phyloP scores from a whole-genome alignment of 2,329 filamentous ascomycete species.

The Atkinsonella texensis region DNA sequence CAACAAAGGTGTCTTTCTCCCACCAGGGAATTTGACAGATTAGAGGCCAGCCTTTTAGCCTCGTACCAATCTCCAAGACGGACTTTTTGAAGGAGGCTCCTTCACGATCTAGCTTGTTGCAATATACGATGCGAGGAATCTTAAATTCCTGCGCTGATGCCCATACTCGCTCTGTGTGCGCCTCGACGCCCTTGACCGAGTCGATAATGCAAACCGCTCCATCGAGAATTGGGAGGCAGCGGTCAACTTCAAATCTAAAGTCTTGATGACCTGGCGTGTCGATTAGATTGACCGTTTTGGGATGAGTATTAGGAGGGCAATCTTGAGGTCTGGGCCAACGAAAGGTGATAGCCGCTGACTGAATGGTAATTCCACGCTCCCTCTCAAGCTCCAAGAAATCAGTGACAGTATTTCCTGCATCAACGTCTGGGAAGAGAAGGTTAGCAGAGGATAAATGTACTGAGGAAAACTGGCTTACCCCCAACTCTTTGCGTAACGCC shows the following conservation, averaged over 20 bases:
- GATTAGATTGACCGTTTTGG: conserved; percentile 76
- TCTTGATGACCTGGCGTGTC: conserved; percentile 96
- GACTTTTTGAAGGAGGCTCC: conserved; percentile 73
- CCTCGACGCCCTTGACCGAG: conserved; percentile 87
- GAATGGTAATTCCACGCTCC: conserved; percentile 89
- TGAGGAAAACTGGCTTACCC: conserved; percentile 28
- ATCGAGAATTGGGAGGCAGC: conserved; percentile 78
- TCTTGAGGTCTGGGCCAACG: conserved; percentile 62
- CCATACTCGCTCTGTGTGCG: conserved; percentile 96
- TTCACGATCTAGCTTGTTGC: conserved; percentile 70
- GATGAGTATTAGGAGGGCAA: conserved; percentile 25
- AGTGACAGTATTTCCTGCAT: conserved; percentile 92
- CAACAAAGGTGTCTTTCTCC: conserved; percentile 66
- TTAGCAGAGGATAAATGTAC: no score
- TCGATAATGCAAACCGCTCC: conserved; percentile 89
- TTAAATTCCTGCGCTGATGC: conserved; percentile 72
- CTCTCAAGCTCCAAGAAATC: conserved; percentile 92
- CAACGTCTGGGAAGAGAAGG: conserved; percentile 51
- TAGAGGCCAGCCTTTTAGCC: conserved; percentile 73
- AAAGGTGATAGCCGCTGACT: conserved; percentile 93
- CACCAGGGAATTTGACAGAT: conserved; percentile 96
- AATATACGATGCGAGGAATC: conserved; percentile 69
- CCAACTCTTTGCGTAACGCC: conserved; percentile 80
- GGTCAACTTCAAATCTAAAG: conserved; percentile 91
- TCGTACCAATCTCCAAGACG: conserved; percentile 70